Evolutionary conservation across 2,329 filamentous ascomycete genomes (phyloP), one percentile per base, ranked within the genome.

Genomic region (Stemphylium lycopersici): DNA sequence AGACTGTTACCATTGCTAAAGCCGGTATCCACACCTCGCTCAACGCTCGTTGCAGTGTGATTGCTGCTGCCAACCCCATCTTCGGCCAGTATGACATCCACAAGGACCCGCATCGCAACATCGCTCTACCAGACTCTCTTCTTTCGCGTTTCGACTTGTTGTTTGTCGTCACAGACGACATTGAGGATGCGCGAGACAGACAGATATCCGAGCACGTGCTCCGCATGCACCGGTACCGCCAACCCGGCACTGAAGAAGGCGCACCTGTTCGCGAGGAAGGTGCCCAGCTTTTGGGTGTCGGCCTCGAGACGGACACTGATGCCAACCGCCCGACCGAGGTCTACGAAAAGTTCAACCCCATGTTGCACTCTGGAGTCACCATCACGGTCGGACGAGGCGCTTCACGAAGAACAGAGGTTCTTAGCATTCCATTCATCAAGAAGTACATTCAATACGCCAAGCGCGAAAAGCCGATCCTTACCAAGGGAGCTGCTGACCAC

Each of bases 381-480:
- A 78, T 91, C 13, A 91, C 88, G 3, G 83, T 87, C 11, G 89
- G 90, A 8, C 85, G 91, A 34, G 90, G 90, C 10, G 79, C 88
- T 22, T 86, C 86, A 65, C 90, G 90, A 75, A 89, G 89, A 61
- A 86, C 90, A 4, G 92, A 97, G 74, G 90, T 99, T 12, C 81
- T 99, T 48, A 96, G 90, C 78, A 97, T 99, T 56, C 90, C 93
- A 0, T 99, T 99, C 78, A 92, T 99, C 81, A 99, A 99, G 80
- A 99, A 99, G 78, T 99, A 97, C 76, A 96, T 99, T 40, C 95
- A 99, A 73, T 99, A 99, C 75, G 92, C 95, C 61, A 99, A 99
- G 80, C 90, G 86, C 32, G 83, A 95, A 71, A 96, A 92, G 83
- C 95, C 95, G 0, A 81, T 96, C 36, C 80, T 99, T 58, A 96